Evolutionary conservation across 148 eudicot genomes (phyloP).

Genomic region (Pharnaceum exiguum): DNA sequence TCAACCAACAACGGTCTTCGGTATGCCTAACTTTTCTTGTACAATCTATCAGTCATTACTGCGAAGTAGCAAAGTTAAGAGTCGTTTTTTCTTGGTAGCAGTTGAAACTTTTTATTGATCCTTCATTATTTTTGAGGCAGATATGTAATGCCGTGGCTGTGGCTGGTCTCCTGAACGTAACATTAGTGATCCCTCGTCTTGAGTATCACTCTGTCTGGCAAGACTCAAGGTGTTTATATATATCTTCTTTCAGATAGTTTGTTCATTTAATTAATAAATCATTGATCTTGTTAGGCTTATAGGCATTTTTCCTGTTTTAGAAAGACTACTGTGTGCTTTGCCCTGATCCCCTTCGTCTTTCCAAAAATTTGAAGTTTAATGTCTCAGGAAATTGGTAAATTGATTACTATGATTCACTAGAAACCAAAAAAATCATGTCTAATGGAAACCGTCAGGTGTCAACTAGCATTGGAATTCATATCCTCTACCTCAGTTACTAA

Average conservation of each 20-base stretch:
- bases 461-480: too few species aligned
- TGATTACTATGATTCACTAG: too few species aligned
- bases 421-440: too few species aligned
- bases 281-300: not conserved
- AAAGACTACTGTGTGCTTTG: not conserved
- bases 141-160: conserved; percentile 92
- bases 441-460: too few species aligned
- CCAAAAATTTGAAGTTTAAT: not conserved
- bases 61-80: not conserved
- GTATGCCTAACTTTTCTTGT: conserved; percentile 29
- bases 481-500: too few species aligned
- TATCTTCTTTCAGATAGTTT: not conserved
- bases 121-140: conserved; percentile 29
- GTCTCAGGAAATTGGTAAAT: too few species aligned
- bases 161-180: conserved; percentile 71
- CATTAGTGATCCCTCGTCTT: conserved; percentile 68
- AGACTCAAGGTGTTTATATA: conserved; percentile 53
- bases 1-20: conserved; percentile 87
- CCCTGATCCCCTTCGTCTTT: too few species aligned
- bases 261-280: not conserved
- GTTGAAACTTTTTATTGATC: conserved; percentile 2
- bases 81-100: not conserved
- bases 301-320: not conserved
- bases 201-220: conserved; percentile 80
- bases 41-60: not conserved